Conservation (phyloP, 768 basidiomycete genomes). For the Naganishia vishniacii region DNA sequence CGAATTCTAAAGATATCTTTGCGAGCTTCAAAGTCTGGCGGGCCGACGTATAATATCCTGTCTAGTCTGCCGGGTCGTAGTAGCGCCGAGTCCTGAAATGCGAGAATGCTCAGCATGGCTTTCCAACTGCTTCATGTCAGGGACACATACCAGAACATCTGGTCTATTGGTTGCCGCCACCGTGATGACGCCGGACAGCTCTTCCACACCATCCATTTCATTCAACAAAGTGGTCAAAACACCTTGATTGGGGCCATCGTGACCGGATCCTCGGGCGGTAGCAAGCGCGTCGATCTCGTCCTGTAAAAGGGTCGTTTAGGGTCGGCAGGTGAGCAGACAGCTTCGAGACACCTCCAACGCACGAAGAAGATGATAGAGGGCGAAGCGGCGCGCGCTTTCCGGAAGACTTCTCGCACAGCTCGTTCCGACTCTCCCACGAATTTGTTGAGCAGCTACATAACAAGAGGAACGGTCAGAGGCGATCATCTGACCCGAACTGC, state of each 20-base stretch:
- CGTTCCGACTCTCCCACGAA: constrained; percentile 96
- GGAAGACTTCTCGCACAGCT: constrained; percentile 88
- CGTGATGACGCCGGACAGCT: constrained; percentile 86
- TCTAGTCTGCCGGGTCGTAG: constrained; percentile 94
- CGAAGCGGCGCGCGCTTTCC: constrained; percentile 86
- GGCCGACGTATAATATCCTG: constrained; percentile 87
- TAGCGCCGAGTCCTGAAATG: constrained; percentile 74
- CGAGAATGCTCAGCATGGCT: not conserved
- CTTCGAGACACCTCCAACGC: constrained; percentile 39
- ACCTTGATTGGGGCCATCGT: constrained; percentile 61
- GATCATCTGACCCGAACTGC: not conserved
- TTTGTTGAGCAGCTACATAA: constrained; percentile 76
- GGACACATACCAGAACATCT: constrained; percentile 68
- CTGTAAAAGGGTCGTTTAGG: constrained; percentile 51
- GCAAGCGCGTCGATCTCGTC: constrained; percentile 97
- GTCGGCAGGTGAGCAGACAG: not conserved
- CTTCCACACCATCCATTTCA: constrained; percentile 98
- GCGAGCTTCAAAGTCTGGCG: constrained; percentile 72
- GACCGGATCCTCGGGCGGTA: constrained; percentile 60
- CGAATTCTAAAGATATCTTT: constrained; percentile 80
- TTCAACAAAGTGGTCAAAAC: constrained; percentile 88
- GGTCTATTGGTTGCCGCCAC: constrained; percentile 95
- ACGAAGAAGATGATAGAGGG: constrained; percentile 98
- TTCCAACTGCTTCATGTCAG: not conserved
- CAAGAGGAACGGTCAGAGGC: not conserved